These are phyloP conservation scores for Acer saccharum DNA, from an alignment of 345 rosid species.

Conservation along the genomic window DNA sequence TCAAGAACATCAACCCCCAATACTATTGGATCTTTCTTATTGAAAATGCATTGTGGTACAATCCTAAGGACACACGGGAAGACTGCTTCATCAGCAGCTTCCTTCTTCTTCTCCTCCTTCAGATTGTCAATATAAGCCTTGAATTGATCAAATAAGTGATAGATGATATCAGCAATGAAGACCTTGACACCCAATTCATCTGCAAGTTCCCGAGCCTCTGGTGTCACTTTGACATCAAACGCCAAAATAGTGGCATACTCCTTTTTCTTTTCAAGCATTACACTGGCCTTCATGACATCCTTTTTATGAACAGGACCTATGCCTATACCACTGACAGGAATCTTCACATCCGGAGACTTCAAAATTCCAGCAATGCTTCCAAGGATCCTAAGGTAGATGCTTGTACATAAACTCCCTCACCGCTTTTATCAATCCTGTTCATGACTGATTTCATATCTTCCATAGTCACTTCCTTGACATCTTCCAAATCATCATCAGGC, in stretches of 20 bases:
- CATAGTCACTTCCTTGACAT: constrained; percentile 65
- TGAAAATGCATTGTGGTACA: constrained; percentile 76
- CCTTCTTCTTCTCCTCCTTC: constrained; percentile 92
- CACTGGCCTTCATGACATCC: constrained; percentile 93
- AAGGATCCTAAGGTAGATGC: constrained; percentile 94
- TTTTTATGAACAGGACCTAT: constrained; percentile 94
- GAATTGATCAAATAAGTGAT: constrained; percentile 89
- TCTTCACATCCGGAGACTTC: constrained; percentile 81
- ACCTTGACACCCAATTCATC: constrained; percentile 90
- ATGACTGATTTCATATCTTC: constrained; percentile 87
- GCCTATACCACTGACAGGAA: constrained; percentile 91
- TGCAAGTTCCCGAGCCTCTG: constrained; percentile 88
- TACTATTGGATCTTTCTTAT: constrained; percentile 87
- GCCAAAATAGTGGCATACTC: constrained; percentile 93
- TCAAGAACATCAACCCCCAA: constrained; percentile 83
- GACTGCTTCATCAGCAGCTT: constrained; percentile 91
- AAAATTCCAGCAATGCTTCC: constrained; percentile 93
- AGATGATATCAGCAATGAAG: constrained; percentile 94
- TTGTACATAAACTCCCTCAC: constrained; percentile 95
- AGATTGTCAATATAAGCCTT: constrained; percentile 78
- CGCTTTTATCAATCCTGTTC: constrained; percentile 83
- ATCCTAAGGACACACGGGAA: constrained; percentile 89
- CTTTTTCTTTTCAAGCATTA: constrained; percentile 92
- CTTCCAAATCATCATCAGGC: constrained; percentile 75
- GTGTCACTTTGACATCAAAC: constrained; percentile 90